Conservation (phyloP, 495 filamentous ascomycete species). For the Aspergillus nidulans region DNA sequence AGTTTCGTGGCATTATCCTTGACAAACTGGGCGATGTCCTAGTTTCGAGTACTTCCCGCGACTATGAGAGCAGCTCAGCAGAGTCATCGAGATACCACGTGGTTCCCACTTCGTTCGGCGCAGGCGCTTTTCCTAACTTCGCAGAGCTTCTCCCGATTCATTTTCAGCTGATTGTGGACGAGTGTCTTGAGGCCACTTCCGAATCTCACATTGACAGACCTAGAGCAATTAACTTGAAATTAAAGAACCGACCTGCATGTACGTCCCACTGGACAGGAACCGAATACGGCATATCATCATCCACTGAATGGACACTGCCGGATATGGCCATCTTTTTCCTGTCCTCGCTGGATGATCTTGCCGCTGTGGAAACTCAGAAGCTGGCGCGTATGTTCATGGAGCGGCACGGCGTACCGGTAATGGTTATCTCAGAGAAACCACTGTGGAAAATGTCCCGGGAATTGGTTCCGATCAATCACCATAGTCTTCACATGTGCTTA, state of each 20-base stretch:
- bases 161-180: conserved; percentile 69
- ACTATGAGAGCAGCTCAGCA: conserved; percentile 40
- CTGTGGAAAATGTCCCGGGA: conserved; percentile 45
- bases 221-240: conserved; percentile 48
- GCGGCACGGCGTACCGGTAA: conserved; percentile 59
- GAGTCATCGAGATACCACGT: conserved; percentile 66
- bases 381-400: conserved; percentile 59
- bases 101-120: conserved; percentile 68
- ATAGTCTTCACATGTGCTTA: conserved; percentile 63
- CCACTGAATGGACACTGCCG: conserved; percentile 58
- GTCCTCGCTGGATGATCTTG: conserved; percentile 49
- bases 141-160: conserved; percentile 74
- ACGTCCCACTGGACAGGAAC: conserved; percentile 44
- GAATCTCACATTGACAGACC: conserved; percentile 37
- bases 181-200: conserved; percentile 55
- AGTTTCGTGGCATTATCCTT: conserved; percentile 63
- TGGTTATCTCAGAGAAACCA: conserved; percentile 62
- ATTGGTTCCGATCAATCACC: conserved; percentile 44
- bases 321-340: conserved; percentile 69
- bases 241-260: conserved; percentile 52
- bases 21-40: conserved; percentile 68
- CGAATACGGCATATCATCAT: conserved; percentile 42
- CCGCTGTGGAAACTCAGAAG: conserved; percentile 46
- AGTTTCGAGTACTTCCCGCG: conserved; percentile 44
- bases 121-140: conserved; percentile 46